phyloP scores from a whole-genome alignment of 768 basidiomycete species.

The Hypholoma sublateritium region DNA sequence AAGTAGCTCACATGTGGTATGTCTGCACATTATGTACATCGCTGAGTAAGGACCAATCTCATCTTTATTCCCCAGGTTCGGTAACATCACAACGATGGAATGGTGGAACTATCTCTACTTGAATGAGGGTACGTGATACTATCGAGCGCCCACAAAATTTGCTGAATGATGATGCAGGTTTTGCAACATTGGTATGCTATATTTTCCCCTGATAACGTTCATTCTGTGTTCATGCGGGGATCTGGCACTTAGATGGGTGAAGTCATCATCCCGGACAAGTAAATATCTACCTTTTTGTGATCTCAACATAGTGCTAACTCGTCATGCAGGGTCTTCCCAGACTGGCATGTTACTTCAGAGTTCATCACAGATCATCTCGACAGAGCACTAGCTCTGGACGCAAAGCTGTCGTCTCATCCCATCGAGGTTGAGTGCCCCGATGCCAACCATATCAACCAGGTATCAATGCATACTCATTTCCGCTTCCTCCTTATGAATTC shows the following conservation, averaged over 20 bases:
- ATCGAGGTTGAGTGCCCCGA: slow-evolving; percentile 91
- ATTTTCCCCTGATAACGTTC: neutral
- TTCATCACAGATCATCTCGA: slow-evolving; percentile 82
- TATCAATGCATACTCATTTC: slow-evolving; percentile 17
- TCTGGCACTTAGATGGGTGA: slow-evolving; percentile 69
- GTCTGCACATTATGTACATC: slow-evolving; percentile 9
- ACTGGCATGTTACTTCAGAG: slow-evolving; percentile 80
- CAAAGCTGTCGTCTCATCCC: slow-evolving; percentile 86
- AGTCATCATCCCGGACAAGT: slow-evolving; percentile 79
- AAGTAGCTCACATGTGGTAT: slow-evolving; percentile 83
- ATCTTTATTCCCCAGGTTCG: slow-evolving; percentile 57
- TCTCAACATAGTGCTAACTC: neutral
- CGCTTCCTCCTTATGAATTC: neutral
- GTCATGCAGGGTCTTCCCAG: slow-evolving; percentile 55
- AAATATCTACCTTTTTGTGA: slow-evolving; percentile 15
- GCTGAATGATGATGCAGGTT: slow-evolving; percentile 44
- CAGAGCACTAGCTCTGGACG: slow-evolving; percentile 78
- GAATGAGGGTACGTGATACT: slow-evolving; percentile 58
- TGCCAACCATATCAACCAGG: slow-evolving; percentile 81
- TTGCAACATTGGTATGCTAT: slow-evolving; percentile 71
- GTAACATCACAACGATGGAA: slow-evolving; percentile 90
- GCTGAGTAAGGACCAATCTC: neutral
- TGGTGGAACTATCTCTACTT: slow-evolving; percentile 89
- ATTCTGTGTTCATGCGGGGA: slow-evolving; percentile 1
- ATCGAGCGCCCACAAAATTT: neutral